These are phyloP conservation scores for Phytophthora quininea DNA, from an alignment of 352 stramenopile species.

Conservation along the genomic window DNA sequence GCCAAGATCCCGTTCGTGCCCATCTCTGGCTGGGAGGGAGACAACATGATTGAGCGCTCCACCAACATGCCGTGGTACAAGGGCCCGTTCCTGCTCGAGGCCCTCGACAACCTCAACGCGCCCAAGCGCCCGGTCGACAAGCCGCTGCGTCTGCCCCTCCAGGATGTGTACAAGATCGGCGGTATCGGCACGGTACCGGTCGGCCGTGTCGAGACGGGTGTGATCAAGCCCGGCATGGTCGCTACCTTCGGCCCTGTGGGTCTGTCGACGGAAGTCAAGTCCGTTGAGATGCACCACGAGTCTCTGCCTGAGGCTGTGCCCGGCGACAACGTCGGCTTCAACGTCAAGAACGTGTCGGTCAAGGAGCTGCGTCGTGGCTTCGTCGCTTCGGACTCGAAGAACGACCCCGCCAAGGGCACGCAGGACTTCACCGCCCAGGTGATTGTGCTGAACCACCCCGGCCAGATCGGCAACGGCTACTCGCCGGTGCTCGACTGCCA, in stretches of 20 bases:
- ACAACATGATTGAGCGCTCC: slow-evolving; percentile 97
- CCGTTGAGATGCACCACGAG: slow-evolving; percentile 97
- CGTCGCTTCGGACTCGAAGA: slow-evolving; percentile 93
- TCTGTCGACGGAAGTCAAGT: slow-evolving; percentile 94
- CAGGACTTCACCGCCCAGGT: slow-evolving; percentile 95
- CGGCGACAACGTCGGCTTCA: slow-evolving; percentile 98
- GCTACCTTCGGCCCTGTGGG: slow-evolving; percentile 91
- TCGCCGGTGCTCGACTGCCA: slow-evolving; percentile 97
- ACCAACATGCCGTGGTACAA: slow-evolving; percentile 98
- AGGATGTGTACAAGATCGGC: slow-evolving; percentile 98
- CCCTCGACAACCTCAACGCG: slow-evolving; percentile 91
- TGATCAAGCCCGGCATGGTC: slow-evolving; percentile 95
- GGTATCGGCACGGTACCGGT: slow-evolving; percentile 97
- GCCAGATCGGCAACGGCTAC: slow-evolving; percentile 94
- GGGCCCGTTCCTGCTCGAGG: slow-evolving; percentile 90
- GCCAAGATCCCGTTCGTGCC: slow-evolving; percentile 96
- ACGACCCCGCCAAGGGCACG: slow-evolving; percentile 88
- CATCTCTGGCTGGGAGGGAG: slow-evolving; percentile 96
- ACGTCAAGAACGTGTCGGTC: slow-evolving; percentile 95
- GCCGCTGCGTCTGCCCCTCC: slow-evolving; percentile 95
- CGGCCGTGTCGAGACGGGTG: slow-evolving; percentile 96
- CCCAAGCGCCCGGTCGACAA: slow-evolving; percentile 94
- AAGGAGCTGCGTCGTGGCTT: slow-evolving; percentile 95
- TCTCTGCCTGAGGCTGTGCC: slow-evolving; percentile 90
- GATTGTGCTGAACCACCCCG: slow-evolving; percentile 96